Evolutionary conservation across 2,329 filamentous ascomycete genomes (phyloP).

Genomic region (Penicillium olsonii): DNA sequence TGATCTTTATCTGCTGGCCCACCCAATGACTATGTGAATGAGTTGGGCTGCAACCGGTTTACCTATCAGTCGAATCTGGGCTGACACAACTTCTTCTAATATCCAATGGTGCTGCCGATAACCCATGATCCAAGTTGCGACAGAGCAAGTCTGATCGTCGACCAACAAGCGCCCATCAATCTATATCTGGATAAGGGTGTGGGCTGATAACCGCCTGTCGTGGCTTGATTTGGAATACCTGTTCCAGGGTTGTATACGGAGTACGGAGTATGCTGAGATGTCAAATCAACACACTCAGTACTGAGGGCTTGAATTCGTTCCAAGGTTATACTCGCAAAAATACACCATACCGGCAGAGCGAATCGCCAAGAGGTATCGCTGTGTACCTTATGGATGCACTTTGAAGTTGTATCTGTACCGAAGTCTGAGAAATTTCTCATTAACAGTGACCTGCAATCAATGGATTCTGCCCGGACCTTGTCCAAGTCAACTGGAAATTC

Average conservation of each 20-base stretch:
- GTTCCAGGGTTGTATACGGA: not conserved
- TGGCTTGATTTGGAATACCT: conserved; percentile 8
- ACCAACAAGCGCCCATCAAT: conserved; percentile 4
- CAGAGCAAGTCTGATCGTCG: conserved; percentile 1
- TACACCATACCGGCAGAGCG: not conserved
- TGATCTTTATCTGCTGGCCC: conserved; percentile 4
- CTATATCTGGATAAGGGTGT: conserved; percentile 3
- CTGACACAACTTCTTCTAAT: conserved; percentile 9
- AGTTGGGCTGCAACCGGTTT: not conserved
- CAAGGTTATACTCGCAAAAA: conserved; percentile 7
- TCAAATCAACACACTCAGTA: not conserved
- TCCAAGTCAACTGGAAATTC: too few relatives aligned
- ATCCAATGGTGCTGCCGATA: conserved; percentile 10
- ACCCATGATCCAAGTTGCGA: conserved; percentile 6
- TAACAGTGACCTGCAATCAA: too few relatives aligned
- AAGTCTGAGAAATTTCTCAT: too few relatives aligned
- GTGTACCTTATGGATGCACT: too few relatives aligned
- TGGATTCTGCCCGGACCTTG: too few relatives aligned
- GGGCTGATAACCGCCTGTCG: conserved; percentile 5
- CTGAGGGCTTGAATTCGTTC: not conserved
- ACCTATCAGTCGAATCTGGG: not conserved
- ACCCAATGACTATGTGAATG: too few relatives aligned
- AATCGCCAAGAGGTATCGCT: not conserved
- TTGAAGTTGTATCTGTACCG: too few relatives aligned
- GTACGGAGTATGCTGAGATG: not conserved